These are phyloP conservation scores for Kwoniella sp. DNA, from an alignment of 768 basidiomycete species.

Conservation along the genomic window DNA sequence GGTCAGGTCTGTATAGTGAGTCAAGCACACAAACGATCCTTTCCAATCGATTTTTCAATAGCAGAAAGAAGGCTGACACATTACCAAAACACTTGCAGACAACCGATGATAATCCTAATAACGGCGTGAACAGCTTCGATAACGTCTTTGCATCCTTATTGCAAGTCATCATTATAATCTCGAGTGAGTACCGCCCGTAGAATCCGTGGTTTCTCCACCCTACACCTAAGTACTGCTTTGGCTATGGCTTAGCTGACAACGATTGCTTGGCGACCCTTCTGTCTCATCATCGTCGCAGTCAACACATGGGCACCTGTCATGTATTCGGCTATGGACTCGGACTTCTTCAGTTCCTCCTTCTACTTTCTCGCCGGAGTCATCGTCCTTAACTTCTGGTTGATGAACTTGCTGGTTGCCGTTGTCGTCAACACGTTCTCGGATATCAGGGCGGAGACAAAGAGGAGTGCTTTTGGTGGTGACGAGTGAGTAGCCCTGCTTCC, in stretches of 20 bases:
- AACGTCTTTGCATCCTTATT: slow-evolving; percentile 77
- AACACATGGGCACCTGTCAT: slow-evolving; percentile 63
- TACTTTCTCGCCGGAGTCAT: slow-evolving; percentile 84
- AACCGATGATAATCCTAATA: slow-evolving; percentile 63
- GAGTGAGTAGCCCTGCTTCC: slow-evolving; percentile 37
- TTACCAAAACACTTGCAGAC: slow-evolving; percentile 23
- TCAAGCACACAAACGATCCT: too few relatives aligned
- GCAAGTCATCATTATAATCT: slow-evolving; percentile 82
- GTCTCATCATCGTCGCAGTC: too few relatives aligned
- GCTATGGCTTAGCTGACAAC: too few relatives aligned
- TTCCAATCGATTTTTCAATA: too few relatives aligned
- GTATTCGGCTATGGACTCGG: slow-evolving; percentile 86
- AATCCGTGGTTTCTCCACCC: too few relatives aligned
- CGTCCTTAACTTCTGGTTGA: slow-evolving; percentile 81
- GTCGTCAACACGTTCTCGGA: slow-evolving; percentile 90
- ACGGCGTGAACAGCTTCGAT: slow-evolving; percentile 77
- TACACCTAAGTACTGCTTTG: too few relatives aligned
- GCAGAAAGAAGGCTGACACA: too few relatives aligned
- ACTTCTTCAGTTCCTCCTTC: slow-evolving; percentile 81
- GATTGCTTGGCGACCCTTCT: background rate
- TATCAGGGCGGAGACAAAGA: slow-evolving; percentile 80
- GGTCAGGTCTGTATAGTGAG: slow-evolving; percentile 78
- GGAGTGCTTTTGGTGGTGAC: slow-evolving; percentile 86
- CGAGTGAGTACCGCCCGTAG: slow-evolving; percentile 67
- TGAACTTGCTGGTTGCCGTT: slow-evolving; percentile 93